Evolutionary conservation across 768 basidiomycete species (phyloP).

Genomic region (Fistulinella prunicolor): DNA sequence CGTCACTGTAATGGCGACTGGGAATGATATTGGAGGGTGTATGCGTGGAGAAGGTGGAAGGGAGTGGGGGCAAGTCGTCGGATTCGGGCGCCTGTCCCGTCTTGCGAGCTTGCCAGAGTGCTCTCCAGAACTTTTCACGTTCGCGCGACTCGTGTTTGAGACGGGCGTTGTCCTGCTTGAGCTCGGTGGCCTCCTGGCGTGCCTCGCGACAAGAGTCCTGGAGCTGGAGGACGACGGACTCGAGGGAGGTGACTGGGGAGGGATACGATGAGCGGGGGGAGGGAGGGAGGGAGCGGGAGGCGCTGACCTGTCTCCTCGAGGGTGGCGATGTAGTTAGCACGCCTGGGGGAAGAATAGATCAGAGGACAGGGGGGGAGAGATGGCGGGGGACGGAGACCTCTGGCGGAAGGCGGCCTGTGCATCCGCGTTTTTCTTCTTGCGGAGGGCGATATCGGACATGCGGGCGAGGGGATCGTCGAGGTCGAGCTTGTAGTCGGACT

Average conservation of each 20-base stretch:
- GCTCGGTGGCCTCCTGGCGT: conserved; percentile 55
- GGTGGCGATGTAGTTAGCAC: conserved; percentile 85
- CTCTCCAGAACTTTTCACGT: conserved; percentile 71
- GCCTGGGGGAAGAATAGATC: conserved; percentile 31
- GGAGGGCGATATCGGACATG: conserved; percentile 64
- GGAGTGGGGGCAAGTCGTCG: conserved; percentile 51
- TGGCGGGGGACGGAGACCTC: conserved; percentile 31
- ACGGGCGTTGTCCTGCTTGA: conserved; percentile 63
- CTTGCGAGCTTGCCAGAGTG: conserved; percentile 66
- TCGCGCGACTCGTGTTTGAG: conserved; percentile 64
- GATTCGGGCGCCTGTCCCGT: conserved; percentile 47
- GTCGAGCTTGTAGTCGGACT: conserved; percentile 37
- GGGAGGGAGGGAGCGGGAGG: not conserved
- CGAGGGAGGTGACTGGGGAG: conserved; percentile 69
- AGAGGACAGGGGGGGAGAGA: conserved; percentile 10
- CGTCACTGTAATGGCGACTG: conserved; percentile 39
- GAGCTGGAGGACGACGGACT: conserved; percentile 79
- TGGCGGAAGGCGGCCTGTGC: conserved; percentile 85
- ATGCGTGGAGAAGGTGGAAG: conserved; percentile 41
- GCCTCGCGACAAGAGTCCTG: conserved; percentile 78
- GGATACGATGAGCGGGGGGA: conserved; percentile 16
- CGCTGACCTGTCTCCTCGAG: conserved; percentile 73
- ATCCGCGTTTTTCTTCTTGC: conserved; percentile 89
- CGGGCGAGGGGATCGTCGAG: conserved; percentile 36
- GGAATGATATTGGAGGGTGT: conserved; percentile 31